A percentile compares a stretch with the other conserved stretches of the same genome.
phyloP scores from a whole-genome alignment of 169 alveolate genomes.

The Theileria annulata region DNA sequence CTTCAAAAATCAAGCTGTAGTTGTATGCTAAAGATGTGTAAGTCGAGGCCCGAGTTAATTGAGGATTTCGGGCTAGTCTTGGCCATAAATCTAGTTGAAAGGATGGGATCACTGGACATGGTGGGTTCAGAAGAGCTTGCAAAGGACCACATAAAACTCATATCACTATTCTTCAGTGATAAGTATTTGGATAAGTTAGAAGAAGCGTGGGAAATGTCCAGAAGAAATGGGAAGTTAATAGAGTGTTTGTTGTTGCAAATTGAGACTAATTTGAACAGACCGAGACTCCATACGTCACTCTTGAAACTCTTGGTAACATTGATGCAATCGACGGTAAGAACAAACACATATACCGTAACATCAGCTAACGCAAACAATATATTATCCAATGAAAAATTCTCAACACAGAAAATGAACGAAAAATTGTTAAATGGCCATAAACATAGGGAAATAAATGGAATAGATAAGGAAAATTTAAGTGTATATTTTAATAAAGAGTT shows the following conservation, averaged over 20 bases:
- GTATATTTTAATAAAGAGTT: slow-evolving; percentile 12
- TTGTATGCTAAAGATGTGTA: slow-evolving; percentile 29
- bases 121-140: slow-evolving; percentile 59
- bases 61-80: slow-evolving; percentile 36
- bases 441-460: background rate
- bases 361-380: background rate
- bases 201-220: slow-evolving; percentile 52
- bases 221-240: slow-evolving; percentile 28
- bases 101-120: slow-evolving; percentile 49
- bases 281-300: slow-evolving; percentile 41
- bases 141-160: slow-evolving; percentile 36
- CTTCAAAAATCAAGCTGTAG: slow-evolving; percentile 29
- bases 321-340: slow-evolving; percentile 16
- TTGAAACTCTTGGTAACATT: slow-evolving; percentile 29
- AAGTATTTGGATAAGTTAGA: slow-evolving; percentile 13
- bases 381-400: background rate
- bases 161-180: slow-evolving; percentile 13
- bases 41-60: slow-evolving; percentile 15
- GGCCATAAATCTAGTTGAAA: slow-evolving; percentile 40
- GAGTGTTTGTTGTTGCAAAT: slow-evolving; percentile 48
- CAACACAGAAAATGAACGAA: background rate
- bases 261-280: slow-evolving; percentile 53
- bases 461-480: background rate
- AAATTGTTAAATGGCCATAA: background rate
- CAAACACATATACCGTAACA: background rate